Conservation (phyloP, 148 eudicot genomes). For the Drosera capensis region DNA sequence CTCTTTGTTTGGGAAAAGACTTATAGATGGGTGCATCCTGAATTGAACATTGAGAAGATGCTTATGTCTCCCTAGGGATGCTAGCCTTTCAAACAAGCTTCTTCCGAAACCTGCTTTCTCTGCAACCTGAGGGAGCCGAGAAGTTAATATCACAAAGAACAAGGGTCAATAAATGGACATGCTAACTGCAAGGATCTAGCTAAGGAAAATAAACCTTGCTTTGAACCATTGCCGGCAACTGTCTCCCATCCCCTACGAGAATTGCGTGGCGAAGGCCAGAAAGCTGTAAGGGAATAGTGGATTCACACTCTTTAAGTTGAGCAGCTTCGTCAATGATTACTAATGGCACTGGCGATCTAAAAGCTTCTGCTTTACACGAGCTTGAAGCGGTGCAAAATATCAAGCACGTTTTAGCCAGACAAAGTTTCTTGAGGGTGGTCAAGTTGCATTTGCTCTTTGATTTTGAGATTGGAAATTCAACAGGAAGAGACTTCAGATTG, state of each 20-base stretch:
- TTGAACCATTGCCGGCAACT: constrained; percentile 42
- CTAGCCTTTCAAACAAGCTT: constrained; percentile 44
- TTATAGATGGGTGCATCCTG: constrained; percentile 63
- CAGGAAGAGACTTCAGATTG: not conserved
- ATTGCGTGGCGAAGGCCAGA: constrained; percentile 26
- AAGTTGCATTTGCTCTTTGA: not conserved
- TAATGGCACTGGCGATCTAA: constrained; percentile 25
- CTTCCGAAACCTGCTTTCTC: constrained; percentile 36
- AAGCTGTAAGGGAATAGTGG: constrained; percentile 34
- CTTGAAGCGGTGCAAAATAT: constrained; percentile 49
- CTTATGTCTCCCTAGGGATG: constrained; percentile 24
- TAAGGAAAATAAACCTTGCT: constrained; percentile 16
- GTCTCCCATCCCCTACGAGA: constrained; percentile 46
- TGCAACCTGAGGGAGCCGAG: no score
- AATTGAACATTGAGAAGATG: constrained; percentile 43
- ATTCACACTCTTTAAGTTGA: constrained; percentile 54
- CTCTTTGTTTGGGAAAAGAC: constrained; percentile 33
- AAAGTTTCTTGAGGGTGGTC: no score
- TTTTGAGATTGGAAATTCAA: not conserved
- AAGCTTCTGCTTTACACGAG: constrained; percentile 18
- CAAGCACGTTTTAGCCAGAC: constrained; percentile 24
- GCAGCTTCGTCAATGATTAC: constrained; percentile 78
- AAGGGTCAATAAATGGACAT: no score
- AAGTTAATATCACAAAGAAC: no score
- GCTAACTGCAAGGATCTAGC: constrained; percentile 5